Percentiles rank a stretch among this genome's conserved stretches.
Conservation (phyloP, 108 stramenopile genomes). For the Stephanodiscus minutulus region DNA sequence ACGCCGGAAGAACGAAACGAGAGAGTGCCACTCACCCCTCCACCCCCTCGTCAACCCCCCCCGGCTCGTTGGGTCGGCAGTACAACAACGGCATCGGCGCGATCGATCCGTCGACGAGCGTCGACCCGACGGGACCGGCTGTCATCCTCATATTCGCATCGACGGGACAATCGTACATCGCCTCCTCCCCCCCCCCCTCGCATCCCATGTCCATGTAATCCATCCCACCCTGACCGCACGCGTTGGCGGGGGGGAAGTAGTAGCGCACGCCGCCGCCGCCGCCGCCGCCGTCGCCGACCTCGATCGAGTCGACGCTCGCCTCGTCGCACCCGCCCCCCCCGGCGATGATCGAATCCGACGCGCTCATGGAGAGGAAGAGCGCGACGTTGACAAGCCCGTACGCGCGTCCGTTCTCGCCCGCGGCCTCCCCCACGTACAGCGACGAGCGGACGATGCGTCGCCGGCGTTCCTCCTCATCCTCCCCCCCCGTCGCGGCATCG, state of each 20-base stretch:
- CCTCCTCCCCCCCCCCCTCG: conserved; percentile 5
- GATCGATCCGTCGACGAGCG: background rate
- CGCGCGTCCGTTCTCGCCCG: conserved; percentile 16
- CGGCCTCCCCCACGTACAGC: background rate
- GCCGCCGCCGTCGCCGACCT: too few relatives aligned
- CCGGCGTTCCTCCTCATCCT: too few relatives aligned
- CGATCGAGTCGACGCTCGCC: conserved; percentile 19
- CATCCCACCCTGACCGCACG: conserved; percentile 41
- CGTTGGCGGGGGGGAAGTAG: conserved; percentile 20
- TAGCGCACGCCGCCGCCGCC: too few relatives aligned
- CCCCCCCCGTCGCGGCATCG: too few relatives aligned
- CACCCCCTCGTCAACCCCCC: conserved; percentile 25
- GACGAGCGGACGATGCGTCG: too few relatives aligned
- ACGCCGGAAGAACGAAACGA: background rate
- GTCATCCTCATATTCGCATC: conserved; percentile 18
- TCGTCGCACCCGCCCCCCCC: conserved; percentile 41
- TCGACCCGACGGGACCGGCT: background rate
- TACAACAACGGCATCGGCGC: conserved; percentile 19
- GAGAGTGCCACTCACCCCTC: conserved; percentile 29
- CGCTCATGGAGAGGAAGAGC: conserved; percentile 34
- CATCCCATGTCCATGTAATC: conserved; percentile 27
- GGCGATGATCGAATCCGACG: conserved; percentile 34
- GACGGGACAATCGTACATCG: conserved; percentile 32
- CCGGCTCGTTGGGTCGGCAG: conserved; percentile 29
- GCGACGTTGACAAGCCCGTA: conserved; percentile 43